Conservation (phyloP, 805 yeast genomes). For the Kodamaea nitidulidarum region DNA sequence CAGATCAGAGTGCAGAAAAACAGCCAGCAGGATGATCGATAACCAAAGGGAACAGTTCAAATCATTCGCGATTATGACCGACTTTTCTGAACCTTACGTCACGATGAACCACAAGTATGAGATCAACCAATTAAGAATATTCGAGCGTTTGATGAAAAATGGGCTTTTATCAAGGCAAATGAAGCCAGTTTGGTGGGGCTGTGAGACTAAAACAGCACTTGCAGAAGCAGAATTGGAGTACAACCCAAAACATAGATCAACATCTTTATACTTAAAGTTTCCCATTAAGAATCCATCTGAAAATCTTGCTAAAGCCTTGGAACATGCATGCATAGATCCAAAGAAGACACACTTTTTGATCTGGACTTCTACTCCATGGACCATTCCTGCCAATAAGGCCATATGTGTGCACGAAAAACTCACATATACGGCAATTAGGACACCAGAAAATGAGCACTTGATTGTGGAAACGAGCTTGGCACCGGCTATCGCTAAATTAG, state of each 20-base stretch:
- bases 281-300: constrained; percentile 37
- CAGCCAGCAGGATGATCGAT: constrained; percentile 65
- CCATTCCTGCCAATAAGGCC: constrained; percentile 83
- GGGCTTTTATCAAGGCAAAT: constrained; percentile 77
- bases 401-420: constrained; percentile 63
- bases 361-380: constrained; percentile 99
- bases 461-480: constrained; percentile 56
- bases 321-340: background rate
- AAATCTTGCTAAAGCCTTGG: constrained; percentile 9
- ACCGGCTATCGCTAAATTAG: constrained; percentile 31
- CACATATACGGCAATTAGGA: constrained; percentile 47
- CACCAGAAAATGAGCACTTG: constrained; percentile 36
- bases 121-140: constrained; percentile 66
- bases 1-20: constrained; percentile 59
- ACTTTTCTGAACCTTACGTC: constrained; percentile 68
- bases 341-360: constrained; percentile 42
- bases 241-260: constrained; percentile 63
- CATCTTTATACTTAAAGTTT: constrained; percentile 65
- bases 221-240: constrained; percentile 97
- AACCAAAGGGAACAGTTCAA: constrained; percentile 62
- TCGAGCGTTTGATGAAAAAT: constrained; percentile 57
- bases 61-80: constrained; percentile 76
- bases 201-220: constrained; percentile 87
- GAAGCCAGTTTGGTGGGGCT: constrained; percentile 97
- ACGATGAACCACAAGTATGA: constrained; percentile 75